phyloP scores from a whole-genome alignment of 768 basidiomycete species.

The Galerina sulciceps region DNA sequence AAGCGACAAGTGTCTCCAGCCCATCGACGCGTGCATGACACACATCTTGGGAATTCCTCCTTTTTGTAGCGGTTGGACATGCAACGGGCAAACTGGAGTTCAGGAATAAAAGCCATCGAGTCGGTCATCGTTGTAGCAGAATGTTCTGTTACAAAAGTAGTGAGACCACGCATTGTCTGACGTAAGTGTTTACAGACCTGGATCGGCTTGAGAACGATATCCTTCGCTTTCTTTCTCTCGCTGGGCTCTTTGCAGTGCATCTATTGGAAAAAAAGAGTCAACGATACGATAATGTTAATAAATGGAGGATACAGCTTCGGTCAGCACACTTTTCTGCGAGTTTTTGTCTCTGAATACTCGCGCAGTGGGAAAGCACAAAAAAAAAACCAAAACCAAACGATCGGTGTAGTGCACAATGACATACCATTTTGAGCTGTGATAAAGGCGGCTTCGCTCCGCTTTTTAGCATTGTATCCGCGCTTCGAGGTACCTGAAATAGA shows the following conservation, averaged over 20 bases:
- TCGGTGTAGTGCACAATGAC: constrained; percentile 17
- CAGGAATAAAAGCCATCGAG: constrained; percentile 48
- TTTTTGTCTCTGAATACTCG: not conserved
- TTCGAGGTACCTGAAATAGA: constrained; percentile 47
- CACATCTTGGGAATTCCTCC: constrained; percentile 79
- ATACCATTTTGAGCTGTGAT: constrained; percentile 69
- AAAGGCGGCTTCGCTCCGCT: constrained; percentile 71
- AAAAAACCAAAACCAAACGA: not conserved
- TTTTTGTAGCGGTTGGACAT: constrained; percentile 81
- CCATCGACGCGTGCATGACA: constrained; percentile 86
- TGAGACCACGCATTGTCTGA: not conserved
- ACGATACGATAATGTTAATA: not conserved
- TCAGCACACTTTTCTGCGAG: not conserved
- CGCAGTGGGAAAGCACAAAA: not conserved
- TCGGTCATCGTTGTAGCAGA: not conserved
- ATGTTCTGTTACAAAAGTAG: not conserved
- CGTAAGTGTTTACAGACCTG: not conserved
- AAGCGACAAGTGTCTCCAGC: constrained; percentile 88
- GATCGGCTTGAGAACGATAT: not conserved
- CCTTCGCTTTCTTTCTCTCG: not conserved
- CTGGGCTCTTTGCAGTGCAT: constrained; percentile 17
- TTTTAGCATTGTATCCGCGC: constrained; percentile 74
- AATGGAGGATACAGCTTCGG: not conserved
- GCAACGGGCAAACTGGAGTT: constrained; percentile 79
- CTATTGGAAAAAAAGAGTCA: constrained; percentile 4